Evolutionary conservation across 805 yeast genomes (phyloP).

Genomic region (Candida railenensis): DNA sequence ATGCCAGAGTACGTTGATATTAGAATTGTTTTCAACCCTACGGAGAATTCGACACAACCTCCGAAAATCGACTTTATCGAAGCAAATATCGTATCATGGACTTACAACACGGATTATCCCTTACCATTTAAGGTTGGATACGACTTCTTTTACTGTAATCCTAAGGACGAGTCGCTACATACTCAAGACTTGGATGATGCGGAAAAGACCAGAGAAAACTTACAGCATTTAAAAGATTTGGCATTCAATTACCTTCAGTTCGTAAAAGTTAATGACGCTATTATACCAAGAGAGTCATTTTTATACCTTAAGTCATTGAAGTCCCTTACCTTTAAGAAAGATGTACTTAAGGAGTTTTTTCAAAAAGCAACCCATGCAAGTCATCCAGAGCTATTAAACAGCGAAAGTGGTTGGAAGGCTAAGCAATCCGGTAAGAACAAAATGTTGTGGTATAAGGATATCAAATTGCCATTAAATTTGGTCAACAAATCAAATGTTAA

Average conservation of each 20-base stretch:
- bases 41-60: conserved; percentile 22
- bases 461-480: conserved; percentile 43
- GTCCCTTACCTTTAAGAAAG: conserved; percentile 38
- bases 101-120: conserved; percentile 40
- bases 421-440: conserved; percentile 16
- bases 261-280: conserved; percentile 31
- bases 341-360: conserved; percentile 37
- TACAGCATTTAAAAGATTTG: conserved; percentile 33
- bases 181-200: conserved; percentile 23
- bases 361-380: conserved; percentile 23
- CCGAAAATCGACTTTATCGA: conserved; percentile 36
- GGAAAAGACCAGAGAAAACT: conserved; percentile 31
- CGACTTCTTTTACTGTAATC: conserved; percentile 39
- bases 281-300: conserved; percentile 30
- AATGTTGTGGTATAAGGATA: conserved; percentile 23
- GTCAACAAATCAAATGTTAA: conserved; percentile 46
- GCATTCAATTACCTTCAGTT: conserved; percentile 32
- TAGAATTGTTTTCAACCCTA: conserved; percentile 25
- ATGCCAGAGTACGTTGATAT: conserved; percentile 21
- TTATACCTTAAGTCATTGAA: conserved; percentile 39
- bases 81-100: conserved; percentile 38
- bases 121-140: conserved; percentile 38
- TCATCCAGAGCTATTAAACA: conserved; percentile 22
- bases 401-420: conserved; percentile 27
- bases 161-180: conserved; percentile 16